A percentile compares a stretch with the other conserved stretches of the same genome.
phyloP scores from a whole-genome alignment of 2,329 filamentous ascomycete genomes.

The Microdochium nivale region DNA sequence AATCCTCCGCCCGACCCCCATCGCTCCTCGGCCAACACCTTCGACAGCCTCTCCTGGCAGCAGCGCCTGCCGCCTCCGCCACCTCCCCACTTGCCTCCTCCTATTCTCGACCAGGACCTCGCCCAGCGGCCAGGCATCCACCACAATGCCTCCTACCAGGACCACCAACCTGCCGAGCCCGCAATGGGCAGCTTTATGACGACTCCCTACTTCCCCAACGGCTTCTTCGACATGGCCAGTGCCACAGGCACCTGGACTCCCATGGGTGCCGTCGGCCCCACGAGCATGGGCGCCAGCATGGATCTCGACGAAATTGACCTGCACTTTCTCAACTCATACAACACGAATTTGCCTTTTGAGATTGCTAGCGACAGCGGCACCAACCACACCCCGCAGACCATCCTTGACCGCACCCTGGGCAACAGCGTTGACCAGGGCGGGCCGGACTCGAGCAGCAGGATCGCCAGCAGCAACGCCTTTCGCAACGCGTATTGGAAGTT shows the following conservation, averaged over 20 bases:
- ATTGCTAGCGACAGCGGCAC: conserved; percentile 5
- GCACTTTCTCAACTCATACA: conserved; percentile 21
- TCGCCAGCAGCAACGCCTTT: conserved; percentile 12
- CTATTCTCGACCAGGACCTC: neutral
- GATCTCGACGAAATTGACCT: conserved; percentile 22
- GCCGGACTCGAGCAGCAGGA: neutral
- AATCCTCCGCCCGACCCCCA: neutral
- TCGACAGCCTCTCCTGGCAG: neutral
- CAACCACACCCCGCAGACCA: neutral
- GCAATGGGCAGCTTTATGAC: neutral
- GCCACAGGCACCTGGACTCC: conserved; percentile 6
- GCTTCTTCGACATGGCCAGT: conserved; percentile 8
- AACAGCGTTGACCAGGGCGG: conserved; percentile 2
- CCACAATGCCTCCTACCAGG: neutral
- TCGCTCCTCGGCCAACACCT: neutral
- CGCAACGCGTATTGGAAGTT: conserved; percentile 20
- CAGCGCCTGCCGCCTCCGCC: neutral
- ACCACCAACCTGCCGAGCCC: neutral
- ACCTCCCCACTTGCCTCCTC: neutral
- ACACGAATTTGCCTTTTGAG: conserved; percentile 20
- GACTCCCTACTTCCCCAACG: conserved; percentile 6
- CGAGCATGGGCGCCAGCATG: conserved; percentile 11
- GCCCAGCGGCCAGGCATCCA: neutral
- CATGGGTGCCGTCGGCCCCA: conserved; percentile 2
- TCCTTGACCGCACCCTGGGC: neutral